Evolutionary conservation across 2,329 filamentous ascomycete genomes (phyloP).

Genomic region (Clonostachys sp.): DNA sequence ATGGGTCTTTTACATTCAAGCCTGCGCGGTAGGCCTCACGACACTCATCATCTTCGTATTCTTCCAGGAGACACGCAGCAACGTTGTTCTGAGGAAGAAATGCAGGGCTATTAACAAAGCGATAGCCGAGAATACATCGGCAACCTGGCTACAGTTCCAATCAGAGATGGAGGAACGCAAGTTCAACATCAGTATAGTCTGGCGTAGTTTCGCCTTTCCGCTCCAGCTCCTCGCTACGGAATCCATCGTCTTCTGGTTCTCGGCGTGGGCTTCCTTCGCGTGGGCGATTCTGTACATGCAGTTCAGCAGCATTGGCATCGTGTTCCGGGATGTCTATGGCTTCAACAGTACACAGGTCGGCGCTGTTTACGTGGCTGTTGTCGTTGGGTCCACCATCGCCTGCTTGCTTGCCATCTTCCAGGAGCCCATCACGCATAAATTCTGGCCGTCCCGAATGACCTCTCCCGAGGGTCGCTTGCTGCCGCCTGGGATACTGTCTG

Average conservation of each 20-base stretch:
- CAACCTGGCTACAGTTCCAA: conserved; percentile 1
- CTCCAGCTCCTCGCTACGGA: conserved; percentile 48
- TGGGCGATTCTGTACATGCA: conserved; percentile 68
- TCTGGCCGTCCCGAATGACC: conserved; percentile 22
- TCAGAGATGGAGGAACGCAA: conserved; percentile 7
- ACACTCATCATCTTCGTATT: conserved; percentile 51
- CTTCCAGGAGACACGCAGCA: conserved; percentile 65
- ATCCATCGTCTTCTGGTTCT: conserved; percentile 61
- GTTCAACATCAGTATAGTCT: conserved; percentile 14
- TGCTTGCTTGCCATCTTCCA: conserved; percentile 51
- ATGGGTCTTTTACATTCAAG: conserved; percentile 66
- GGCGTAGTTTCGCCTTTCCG: conserved; percentile 20
- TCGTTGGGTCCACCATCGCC: conserved; percentile 36
- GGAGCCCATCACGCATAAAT: conserved; percentile 48
- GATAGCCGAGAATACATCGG: conserved; percentile 42
- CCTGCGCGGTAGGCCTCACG: conserved; percentile 52
- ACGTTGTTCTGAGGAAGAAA: conserved; percentile 58
- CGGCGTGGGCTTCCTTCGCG: conserved; percentile 65
- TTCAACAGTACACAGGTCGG: conserved; percentile 58
- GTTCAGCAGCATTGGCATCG: conserved; percentile 52
- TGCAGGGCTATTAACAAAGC: conserved; percentile 49
- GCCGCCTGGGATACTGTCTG: conserved; percentile 58
- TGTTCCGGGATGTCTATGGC: conserved; percentile 56
- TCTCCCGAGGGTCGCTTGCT: conserved; percentile 59
- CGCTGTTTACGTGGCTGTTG: conserved; percentile 51